Evolutionary conservation across 129 eudicot genomes (phyloP), one percentile per base, ranked within the genome.

Genomic region (Flaveria sonorensis): DNA sequence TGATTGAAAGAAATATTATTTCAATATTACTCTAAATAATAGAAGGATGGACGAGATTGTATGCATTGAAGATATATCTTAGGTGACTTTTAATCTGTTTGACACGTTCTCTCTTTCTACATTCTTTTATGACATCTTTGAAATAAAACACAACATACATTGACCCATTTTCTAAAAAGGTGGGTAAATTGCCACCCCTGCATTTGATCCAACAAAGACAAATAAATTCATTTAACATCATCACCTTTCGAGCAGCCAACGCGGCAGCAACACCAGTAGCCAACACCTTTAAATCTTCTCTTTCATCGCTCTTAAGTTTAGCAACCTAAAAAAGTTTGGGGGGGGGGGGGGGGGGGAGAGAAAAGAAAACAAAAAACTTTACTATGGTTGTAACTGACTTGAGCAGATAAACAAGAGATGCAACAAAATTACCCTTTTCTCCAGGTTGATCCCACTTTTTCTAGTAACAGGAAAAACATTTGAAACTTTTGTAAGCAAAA

Each of bases 211-310:
- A 50, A 65, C 32, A 81, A 20, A 57, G 18, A 5, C 15, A 74
- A 55, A 16, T 4, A 67, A 53, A 42, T 2, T 28, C 15, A 24
- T 18, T 43, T 66, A 18, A 59, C 40, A 60, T 43, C 72, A 36
- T 76, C 79, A 95, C 99, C 97, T 95, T 95, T 73, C 97, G 84
- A 76, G 97, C 86, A 79, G 97, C 99, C 87, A 95, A 95, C 42
- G 99, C 99, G 48, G 99, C 99, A 76, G 88, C 96, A 83, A 95
- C 99, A 82, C 99, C 93, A 45, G 99, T 95, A n/a, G 99, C 99
- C 79, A 95, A 83, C 68, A 95, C 99, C 85, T 95, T 95, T 21
- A 95, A 85, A 81, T 95, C 99, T 88, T 95, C 99, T 70, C 96
- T 92, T 82, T 92, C 97, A 71, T 95, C 99, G 75, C 90, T 83